A percentile compares a stretch with the other conserved stretches of the same genome.
phyloP scores from a whole-genome alignment of 2,329 filamentous ascomycete genomes.

The Sarocladium strictum region DNA sequence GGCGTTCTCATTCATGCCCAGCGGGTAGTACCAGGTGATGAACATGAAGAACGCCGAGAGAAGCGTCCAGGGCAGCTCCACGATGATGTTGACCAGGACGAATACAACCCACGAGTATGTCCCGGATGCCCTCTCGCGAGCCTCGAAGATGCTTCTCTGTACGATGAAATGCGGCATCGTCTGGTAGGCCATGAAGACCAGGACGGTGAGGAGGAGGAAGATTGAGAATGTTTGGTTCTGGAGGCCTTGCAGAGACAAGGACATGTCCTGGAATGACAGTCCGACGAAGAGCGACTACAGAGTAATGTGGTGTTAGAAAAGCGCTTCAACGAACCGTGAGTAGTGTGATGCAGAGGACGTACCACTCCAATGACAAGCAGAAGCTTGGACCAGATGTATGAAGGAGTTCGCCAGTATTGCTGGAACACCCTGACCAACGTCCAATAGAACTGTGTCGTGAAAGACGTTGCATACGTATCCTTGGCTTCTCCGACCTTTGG shows the following conservation, averaged over 20 bases:
- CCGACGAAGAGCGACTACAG: conserved; percentile 51
- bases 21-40: conserved; percentile 60
- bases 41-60: conserved; percentile 56
- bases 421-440: conserved; percentile 20
- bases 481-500: not conserved
- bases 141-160: conserved; percentile 61
- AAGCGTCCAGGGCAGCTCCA: conserved; percentile 63
- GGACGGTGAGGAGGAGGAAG: conserved; percentile 61
- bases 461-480: conserved; percentile 1
- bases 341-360: not conserved
- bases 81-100: conserved; percentile 57
- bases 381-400: conserved; percentile 56
- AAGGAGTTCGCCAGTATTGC: conserved; percentile 38
- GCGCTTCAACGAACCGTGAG: not conserved
- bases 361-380: conserved; percentile 15
- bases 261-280: conserved; percentile 55
- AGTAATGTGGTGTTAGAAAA: not conserved
- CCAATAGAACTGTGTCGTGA: not conserved
- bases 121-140: conserved; percentile 58
- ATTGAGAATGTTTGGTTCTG: conserved; percentile 62
- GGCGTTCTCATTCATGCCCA: conserved; percentile 53
- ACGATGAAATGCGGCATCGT: conserved; percentile 63
- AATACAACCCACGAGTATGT: conserved; percentile 63
- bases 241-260: conserved; percentile 52
- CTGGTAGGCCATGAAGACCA: conserved; percentile 52